phyloP scores from a whole-genome alignment of 176 grass and related monocot genomes.

The Aegilops umbellulata region DNA sequence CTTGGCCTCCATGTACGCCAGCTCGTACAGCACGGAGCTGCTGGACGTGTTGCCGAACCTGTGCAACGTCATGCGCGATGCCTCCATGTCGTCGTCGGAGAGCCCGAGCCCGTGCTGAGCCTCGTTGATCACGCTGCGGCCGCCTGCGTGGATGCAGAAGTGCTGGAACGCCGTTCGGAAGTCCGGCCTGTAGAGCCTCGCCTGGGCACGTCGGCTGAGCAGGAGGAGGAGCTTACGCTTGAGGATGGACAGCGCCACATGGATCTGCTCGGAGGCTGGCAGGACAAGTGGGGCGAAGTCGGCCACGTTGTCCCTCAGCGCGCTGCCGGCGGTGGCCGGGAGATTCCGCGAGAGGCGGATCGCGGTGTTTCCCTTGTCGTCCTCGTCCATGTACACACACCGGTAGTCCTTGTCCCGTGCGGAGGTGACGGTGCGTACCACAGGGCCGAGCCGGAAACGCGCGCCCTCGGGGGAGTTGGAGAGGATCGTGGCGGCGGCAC shows the following conservation, averaged over 20 bases:
- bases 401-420: slow-evolving; percentile 1
- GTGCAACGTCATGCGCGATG: slow-evolving; percentile 48
- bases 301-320: slow-evolving; percentile 23
- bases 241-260: neutral
- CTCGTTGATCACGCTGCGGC: slow-evolving; percentile 34
- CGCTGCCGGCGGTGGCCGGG: neutral
- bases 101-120: slow-evolving; percentile 34
- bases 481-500: neutral
- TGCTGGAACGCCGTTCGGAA: slow-evolving; percentile 78
- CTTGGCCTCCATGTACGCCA: slow-evolving; percentile 79
- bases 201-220: neutral
- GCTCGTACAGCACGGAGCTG: slow-evolving; percentile 85
- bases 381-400: neutral
- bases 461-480: neutral
- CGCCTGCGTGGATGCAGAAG: slow-evolving; percentile 70
- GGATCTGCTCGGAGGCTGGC: slow-evolving; percentile 28
- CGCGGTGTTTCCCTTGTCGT: neutral
- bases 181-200: slow-evolving; percentile 40
- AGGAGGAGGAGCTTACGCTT: neutral
- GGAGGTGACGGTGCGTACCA: neutral
- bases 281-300: slow-evolving; percentile 1
- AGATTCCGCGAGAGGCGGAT: neutral
- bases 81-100: slow-evolving; percentile 38
- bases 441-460: neutral
- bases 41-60: slow-evolving; percentile 59